Evolutionary conservation across 2,329 filamentous ascomycete genomes (phyloP), one percentile per base, ranked within the genome.

Genomic region (Graphium sp.): DNA sequence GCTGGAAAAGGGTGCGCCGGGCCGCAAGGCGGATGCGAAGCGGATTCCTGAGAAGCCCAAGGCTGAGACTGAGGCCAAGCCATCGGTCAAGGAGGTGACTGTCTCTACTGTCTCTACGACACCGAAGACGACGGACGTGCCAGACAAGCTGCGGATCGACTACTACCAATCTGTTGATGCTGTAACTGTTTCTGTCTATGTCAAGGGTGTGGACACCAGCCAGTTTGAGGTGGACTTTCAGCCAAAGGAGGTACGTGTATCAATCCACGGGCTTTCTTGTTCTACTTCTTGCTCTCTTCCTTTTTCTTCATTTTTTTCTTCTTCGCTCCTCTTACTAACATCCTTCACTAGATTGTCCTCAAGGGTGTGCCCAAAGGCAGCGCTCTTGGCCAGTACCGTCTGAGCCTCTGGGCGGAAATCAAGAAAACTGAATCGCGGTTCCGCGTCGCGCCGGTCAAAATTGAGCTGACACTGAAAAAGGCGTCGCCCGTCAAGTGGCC

Each of bases 391-490:
- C n/a, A n/a, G n/a, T n/a, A n/a, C n/a, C n/a, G 19, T 21, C 6
- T 9, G 4, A 12, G 58, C 50, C 10, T 55, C 60, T 5, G 48
- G 30, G 12, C 11, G 7, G 10, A n/a, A 7, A 26, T 12, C 8
- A n/a, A 11, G 15, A 22, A 4, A 18, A 17, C 8, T 9, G 5
- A n/a, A n/a, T n/a, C n/a, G n/a, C n/a, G n/a, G 24, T 68, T 58
- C 39, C 65, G 60, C 2, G 66, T 91, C 30, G 75, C 78, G 23
- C 62, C 76, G 2, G 82, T 73, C 42, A 93, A 93, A 48, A 62
- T 92, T 30, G 84, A 92, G 48, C 56, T 93, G 21, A 64, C 57
- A 8, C 62, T 93, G 11, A 62, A 62, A 35, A 93, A 93, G 49
- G 56, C 61, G 22, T 59, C 49, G 2, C 49, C 66, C 0, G 76